Evolutionary conservation across 768 basidiomycete species (phyloP), one percentile per base, ranked within the genome.

Genomic region (Leccinum ochraceum): DNA sequence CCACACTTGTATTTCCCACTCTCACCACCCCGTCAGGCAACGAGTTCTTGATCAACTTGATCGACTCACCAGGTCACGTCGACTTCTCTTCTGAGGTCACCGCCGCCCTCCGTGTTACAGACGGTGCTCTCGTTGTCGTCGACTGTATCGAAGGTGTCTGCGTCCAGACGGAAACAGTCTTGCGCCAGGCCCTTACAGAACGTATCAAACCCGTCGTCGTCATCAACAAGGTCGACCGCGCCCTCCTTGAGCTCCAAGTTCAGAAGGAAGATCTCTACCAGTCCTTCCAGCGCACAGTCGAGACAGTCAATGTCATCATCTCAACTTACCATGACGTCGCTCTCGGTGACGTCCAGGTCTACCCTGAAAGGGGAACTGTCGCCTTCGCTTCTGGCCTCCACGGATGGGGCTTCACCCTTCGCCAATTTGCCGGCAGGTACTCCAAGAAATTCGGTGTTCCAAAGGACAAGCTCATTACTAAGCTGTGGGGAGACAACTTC

Each of bases 61-160:
- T 99, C 82, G 97, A 99, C 77, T 98, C 95, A 8, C 97, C 97
- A 57, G 97, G 97, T 71, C 97, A 99, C 86, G 97, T 99, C 78
- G 97, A 99, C 78, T 99, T 99, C 84, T 99, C 97, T 36, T 98
- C 97, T 56, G 97, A 99, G 79, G 97, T 99, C 70, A 99, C 97
- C 3, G 97, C 97, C 63, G 97, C 97, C 66, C 94, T 99, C 74
- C 97, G 97, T 81, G 97, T 99, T 72, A 99, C 97, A 64, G 97
- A 99, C 66, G 97, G 96, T 83, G 97, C 97, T 61, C 90, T 99
- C 68, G 97, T 99, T 71, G 97, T 99, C 76, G 97, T 99, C 72
- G 97, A 99, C 78, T 97, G 95, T 78, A 89, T 99, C 70, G 97
- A 99, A 75, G 97, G 97, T 81, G 97, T 98, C 73, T 99, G 96